Conservation (phyloP, 176 grass and related monocot genomes). For the Melocanna baccifera region DNA sequence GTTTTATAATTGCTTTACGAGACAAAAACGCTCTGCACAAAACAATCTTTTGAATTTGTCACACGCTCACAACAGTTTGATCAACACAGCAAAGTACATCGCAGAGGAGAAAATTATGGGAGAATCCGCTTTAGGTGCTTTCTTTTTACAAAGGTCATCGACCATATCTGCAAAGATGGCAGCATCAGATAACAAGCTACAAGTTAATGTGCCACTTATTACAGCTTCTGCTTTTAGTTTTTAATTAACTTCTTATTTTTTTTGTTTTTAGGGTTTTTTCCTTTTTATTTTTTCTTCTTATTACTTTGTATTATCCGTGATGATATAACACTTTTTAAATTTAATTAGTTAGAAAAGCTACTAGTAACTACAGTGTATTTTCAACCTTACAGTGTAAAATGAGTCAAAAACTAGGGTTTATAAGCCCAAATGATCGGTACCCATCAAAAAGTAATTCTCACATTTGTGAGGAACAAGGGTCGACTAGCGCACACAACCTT, state of each 20-base stretch:
- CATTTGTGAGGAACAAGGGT: slow-evolving; percentile 3
- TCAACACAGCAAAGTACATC: not conserved
- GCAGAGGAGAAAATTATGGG: not conserved
- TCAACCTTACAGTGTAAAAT: no score
- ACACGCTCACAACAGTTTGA: not conserved
- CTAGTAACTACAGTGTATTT: no score
- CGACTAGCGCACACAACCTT: not conserved
- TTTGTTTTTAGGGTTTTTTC: no score
- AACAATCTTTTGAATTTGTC: not conserved
- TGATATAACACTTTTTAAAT: no score
- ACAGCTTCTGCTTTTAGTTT: no score
- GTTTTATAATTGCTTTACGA: not conserved
- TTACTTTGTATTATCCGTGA: no score
- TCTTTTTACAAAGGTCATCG: slow-evolving; percentile 27
- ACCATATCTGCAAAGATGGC: slow-evolving; percentile 1
- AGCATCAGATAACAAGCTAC: not conserved
- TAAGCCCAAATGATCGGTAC: no score
- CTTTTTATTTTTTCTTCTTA: no score
- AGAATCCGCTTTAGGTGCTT: slow-evolving; percentile 32
- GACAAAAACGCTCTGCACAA: not conserved
- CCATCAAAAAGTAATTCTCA: not conserved
- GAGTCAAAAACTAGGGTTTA: no score
- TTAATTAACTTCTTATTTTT: no score
- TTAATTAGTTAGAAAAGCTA: no score
- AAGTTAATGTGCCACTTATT: no score